Conservation (phyloP, 257 asterid genomes). For the Agastache rugosa region DNA sequence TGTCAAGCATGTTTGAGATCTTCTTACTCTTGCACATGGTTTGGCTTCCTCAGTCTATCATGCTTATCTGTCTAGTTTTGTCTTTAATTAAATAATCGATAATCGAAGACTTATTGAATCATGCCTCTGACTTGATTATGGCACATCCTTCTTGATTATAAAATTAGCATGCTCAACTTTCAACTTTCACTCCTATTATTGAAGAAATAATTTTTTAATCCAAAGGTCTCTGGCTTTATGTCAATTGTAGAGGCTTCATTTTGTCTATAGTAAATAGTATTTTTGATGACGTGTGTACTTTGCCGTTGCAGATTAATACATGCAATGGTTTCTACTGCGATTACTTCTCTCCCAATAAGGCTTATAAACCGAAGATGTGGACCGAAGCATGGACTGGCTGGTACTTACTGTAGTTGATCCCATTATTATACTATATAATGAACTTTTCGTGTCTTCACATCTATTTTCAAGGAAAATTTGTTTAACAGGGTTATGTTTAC, state of each 20-base stretch:
- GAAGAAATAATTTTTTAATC: not conserved
- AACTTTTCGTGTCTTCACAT: not conserved
- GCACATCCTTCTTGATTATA: constrained; percentile 22
- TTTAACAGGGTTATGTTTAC: not conserved
- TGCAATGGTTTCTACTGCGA: constrained; percentile 98
- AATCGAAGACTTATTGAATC: constrained; percentile 27
- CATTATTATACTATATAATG: not conserved
- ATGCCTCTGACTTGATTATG: constrained; percentile 29
- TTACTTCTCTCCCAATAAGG: constrained; percentile 89
- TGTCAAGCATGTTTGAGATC: constrained; percentile 34
- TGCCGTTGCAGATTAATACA: constrained; percentile 72
- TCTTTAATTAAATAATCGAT: constrained; percentile 28
- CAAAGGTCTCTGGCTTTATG: constrained; percentile 1
- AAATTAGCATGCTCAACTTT: constrained; percentile 29
- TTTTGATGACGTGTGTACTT: not conserved
- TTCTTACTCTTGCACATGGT: constrained; percentile 52
- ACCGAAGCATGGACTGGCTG: constrained; percentile 99
- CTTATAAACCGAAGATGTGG: constrained; percentile 95
- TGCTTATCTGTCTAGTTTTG: constrained; percentile 40
- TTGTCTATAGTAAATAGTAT: not conserved
- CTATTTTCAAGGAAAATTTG: not conserved
- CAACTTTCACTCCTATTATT: not conserved
- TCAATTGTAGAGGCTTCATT: not conserved
- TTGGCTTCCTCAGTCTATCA: constrained; percentile 33
- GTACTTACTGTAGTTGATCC: constrained; percentile 41